phyloP scores from a whole-genome alignment of 2,329 filamentous ascomycete genomes.

The Annulohypoxylon truncatum region DNA sequence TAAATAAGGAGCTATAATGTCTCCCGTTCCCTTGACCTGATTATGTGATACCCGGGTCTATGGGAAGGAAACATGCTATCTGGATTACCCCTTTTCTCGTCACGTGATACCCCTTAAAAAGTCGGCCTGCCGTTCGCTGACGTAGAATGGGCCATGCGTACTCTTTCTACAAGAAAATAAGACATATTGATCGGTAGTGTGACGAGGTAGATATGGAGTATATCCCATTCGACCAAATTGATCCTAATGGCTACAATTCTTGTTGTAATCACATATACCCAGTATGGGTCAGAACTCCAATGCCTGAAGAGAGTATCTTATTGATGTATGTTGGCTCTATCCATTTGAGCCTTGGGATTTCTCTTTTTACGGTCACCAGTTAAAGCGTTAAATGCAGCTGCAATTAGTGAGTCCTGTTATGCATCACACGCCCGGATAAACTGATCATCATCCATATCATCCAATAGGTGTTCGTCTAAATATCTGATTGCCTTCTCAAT shows the following conservation, averaged over 20 bases:
- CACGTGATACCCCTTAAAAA: constrained; percentile 7
- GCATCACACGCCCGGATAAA: too few relatives aligned
- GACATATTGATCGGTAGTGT: background rate
- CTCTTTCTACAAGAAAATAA: too few relatives aligned
- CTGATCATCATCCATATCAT: too few relatives aligned
- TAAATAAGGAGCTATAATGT: background rate
- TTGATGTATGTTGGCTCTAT: too few relatives aligned
- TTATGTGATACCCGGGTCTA: background rate
- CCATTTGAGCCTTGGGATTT: too few relatives aligned
- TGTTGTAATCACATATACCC: constrained; percentile 40
- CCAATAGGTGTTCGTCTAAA: too few relatives aligned
- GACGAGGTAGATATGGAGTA: constrained; percentile 38
- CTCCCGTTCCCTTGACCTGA: background rate
- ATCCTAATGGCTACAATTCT: constrained; percentile 41
- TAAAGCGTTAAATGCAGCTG: too few relatives aligned
- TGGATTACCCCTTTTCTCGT: too few relatives aligned
- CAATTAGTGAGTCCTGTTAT: too few relatives aligned
- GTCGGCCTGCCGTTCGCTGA: constrained; percentile 39
- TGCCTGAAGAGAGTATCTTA: background rate
- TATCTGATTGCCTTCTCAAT: too few relatives aligned
- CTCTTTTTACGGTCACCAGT: too few relatives aligned
- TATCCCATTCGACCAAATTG: constrained; percentile 41
- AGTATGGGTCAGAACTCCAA: background rate
- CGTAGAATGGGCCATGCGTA: background rate
- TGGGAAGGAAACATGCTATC: too few relatives aligned